Conservation (phyloP, 2,329 filamentous ascomycete species). For the Knufia fluminis region DNA sequence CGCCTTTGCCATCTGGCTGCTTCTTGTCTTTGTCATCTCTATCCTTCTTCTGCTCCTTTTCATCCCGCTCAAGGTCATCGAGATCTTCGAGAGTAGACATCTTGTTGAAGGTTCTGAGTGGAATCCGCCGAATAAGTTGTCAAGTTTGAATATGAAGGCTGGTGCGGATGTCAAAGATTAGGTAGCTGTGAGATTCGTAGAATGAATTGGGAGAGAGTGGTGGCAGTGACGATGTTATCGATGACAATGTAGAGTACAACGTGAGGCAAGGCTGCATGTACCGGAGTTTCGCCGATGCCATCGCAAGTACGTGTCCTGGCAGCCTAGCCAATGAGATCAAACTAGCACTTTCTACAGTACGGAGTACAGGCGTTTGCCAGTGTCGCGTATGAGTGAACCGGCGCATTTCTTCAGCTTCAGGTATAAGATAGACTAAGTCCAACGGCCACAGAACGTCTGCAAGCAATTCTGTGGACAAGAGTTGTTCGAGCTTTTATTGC, state of each 20-base stretch:
- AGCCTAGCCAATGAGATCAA: neutral
- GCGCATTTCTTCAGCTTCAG: too few species aligned
- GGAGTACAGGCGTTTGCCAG: too few species aligned
- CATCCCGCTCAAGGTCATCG: slow-evolving; percentile 74
- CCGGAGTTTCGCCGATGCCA: neutral
- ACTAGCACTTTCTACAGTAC: neutral
- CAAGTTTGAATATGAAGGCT: too few species aligned
- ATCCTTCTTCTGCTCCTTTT: slow-evolving; percentile 55
- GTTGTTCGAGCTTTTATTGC: neutral
- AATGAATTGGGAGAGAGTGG: too few species aligned
- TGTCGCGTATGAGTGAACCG: too few species aligned
- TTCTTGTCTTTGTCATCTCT: slow-evolving; percentile 50
- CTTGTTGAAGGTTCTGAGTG: slow-evolving; percentile 24
- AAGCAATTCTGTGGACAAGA: too few species aligned
- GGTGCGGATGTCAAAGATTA: too few species aligned
- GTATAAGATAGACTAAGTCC: too few species aligned
- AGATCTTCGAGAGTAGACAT: slow-evolving; percentile 93
- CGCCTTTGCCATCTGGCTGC: slow-evolving; percentile 27
- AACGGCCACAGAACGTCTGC: too few species aligned
- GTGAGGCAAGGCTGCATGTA: neutral
- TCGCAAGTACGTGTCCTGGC: neutral
- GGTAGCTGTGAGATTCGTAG: too few species aligned
- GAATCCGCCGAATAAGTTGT: neutral
- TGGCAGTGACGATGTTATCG: too few species aligned
- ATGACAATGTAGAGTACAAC: too few species aligned